Evolutionary conservation across 495 filamentous ascomycete genomes (phyloP), one percentile per base, ranked within the genome.

Genomic region (Neurospora sublineolata): DNA sequence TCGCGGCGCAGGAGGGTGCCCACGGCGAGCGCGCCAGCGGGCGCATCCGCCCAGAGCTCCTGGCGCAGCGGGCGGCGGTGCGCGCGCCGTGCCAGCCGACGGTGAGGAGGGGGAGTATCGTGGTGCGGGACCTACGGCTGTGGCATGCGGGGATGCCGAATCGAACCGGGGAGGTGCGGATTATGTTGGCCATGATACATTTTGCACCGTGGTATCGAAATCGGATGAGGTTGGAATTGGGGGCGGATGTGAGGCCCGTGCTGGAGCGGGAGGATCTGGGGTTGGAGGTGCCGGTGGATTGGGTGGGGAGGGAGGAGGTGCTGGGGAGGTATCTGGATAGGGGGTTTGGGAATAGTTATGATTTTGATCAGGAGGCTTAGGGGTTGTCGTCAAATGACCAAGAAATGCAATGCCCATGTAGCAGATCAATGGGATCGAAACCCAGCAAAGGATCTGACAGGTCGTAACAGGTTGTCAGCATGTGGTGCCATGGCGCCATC

Each of bases 131-230:
- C 76, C 76, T 89, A 69, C 76, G 87, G 30, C 80, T 89, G 5
- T 90, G 87, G 87, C 87, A 90, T 77, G 86, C 85, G 8, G 88
- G 88, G 0, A 86, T 87, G 81, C 87, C 86, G 11, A 90, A 89
- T 72, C 72, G 79, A 23, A 84, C 82, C 7, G 75, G 81, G 20
- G 77, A 80, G 12, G 79, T 82, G 0, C 79, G 88, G 42, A 83
- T 89, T 38, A 88, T 89, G 87, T 78, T 90, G 14, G 86, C 87
- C 14, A 84, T 86, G 79, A 87, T 85, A 76, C 80, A 82, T 77
- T 84, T 78, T 42, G 40, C 40, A 16, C 40, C 40, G 16, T 42
- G 40, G 40, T 42, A 42, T n/a, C 40, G 40, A 7, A 87, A 87
- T 67, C 75, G 79, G 20, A 87, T 88, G 86, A 77, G 76, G 27